A percentile compares a stretch with the other conserved stretches of the same genome.
Evolutionary conservation across 192 early-diverging fungal genomes (phyloP).

Genomic region (Umbelopsis vinacea): DNA sequence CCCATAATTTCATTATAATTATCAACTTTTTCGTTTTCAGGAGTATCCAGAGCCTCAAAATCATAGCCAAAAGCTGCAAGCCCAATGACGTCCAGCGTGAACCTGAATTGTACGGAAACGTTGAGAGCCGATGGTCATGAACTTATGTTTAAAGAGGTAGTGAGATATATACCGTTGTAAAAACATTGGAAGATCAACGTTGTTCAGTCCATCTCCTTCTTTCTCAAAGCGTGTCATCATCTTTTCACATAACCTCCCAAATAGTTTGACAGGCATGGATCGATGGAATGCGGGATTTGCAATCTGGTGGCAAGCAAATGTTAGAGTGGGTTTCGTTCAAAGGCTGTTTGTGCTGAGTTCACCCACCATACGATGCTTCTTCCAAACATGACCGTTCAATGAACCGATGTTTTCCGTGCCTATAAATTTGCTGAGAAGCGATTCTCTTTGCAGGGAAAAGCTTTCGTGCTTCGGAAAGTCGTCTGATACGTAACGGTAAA

Average conservation of each 20-base stretch:
- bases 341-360: too few relatives aligned
- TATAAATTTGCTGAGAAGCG: too few relatives aligned
- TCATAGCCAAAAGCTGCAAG: conserved; percentile 38
- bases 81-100: conserved; percentile 39
- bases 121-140: too few relatives aligned
- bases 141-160: too few relatives aligned
- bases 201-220: neutral
- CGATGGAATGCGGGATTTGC: conserved; percentile 33
- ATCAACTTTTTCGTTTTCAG: conserved; percentile 10
- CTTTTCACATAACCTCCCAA: conserved; percentile 19
- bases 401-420: too few relatives aligned
- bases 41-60: conserved; percentile 25
- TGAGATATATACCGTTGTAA: neutral
- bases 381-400: too few relatives aligned
- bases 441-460: neutral
- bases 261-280: conserved; percentile 31
- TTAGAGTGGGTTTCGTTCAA: too few relatives aligned
- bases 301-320: too few relatives aligned
- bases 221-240: neutral
- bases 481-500: too few relatives aligned
- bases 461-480: neutral
- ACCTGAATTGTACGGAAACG: neutral
- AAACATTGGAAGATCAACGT: neutral
- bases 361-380: too few relatives aligned
- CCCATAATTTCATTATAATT: conserved; percentile 15